Base-by-base conservation (phyloP, 2,329 filamentous ascomycete species). In the Penicillium sp. region DNA sequence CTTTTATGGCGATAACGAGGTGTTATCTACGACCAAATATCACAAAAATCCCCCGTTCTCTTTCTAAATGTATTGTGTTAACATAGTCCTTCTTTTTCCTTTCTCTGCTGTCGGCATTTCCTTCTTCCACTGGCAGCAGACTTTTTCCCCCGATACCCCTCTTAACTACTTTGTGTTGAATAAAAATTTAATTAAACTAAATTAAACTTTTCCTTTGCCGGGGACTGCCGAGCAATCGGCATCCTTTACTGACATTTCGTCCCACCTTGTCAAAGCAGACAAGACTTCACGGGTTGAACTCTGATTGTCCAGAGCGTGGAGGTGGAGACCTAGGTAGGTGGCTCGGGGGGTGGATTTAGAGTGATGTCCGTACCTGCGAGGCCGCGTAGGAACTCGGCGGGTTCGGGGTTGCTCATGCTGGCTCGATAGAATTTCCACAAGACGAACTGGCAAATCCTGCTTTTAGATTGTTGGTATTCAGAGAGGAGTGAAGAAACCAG, bases 1-100 rank as follows among this genome's bases (percentile, higher is more conserved):
- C 57, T 61, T 48, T 58, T 20, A 49, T 39, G 52, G 39, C 5
- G 51, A 66, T 58, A 45, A 62, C 43, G 39, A 47, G 58, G 55
- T 58, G 51, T 43, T 59, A 43, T 58, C 42, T 57, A 61, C 22
- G 54, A 59, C 37, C 42, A 52, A 60, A 62, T 60, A 58, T 41
- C 53, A 60, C 59, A 51, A 54, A 52, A 56, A 22, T 54, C 41
- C 49, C 39, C 28, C 45, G 22, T 25, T 51, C 54, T 31, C 43
- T 43, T 10, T 53, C 11, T 3, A 17, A 45, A 22, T 3, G 4
- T 11, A 10, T 20, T 42, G 4, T 22, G 4, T 20, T 22, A 8
- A 10, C 11, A 22, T n/a, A 3, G 14, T 17, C 17, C 11, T 22
- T 35, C 17, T 20, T 22, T 15, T 12, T 37, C 14, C 17, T 15